Evolutionary conservation across 352 stramenopile genomes (phyloP), one percentile per base, ranked within the genome.

Genomic region (Elongisporangium anandrum): DNA sequence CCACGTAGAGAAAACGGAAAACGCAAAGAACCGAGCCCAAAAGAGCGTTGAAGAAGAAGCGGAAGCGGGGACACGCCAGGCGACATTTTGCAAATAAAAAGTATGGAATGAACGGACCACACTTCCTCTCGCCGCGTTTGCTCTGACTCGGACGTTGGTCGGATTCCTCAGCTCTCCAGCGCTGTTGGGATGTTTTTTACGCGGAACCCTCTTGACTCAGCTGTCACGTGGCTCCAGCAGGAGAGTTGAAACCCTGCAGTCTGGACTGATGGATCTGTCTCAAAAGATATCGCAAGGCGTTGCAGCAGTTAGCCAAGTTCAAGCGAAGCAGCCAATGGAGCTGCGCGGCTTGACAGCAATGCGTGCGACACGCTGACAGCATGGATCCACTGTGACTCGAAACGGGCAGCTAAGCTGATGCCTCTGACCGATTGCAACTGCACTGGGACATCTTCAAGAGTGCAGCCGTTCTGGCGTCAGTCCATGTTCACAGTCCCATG

Each of bases 361-460:
- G 29, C 13, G 29, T 41, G 29, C 29, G 29, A 41, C 29, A 41
- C 29, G 29, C 29, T 41, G 29, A 41, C 29, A 41, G 29, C 29
- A 41, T 41, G 29, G 29, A 41, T 41, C 13, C 29, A 55, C 50
- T 38, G 26, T 39, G 19, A 39, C 50, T n/a, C 29, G 50, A 55
- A 55, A 29, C 23, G 19, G 50, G 5, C 29, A 8, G 29, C 9
- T 41, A 41, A 41, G 29, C 29, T 41, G 29, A 41, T 41, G 29
- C 4, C 9, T 41, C 29, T 41, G 29, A 41, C 29, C 13, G 29
- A 41, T 41, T 41, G 29, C 29, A 41, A 41, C 29, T 41, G 29
- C 29, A 41, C 9, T 41, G 29, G 9, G 29, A 41, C 29, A 41
- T 8, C 29, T 41, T 4, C 29, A 41, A 41, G 13, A 41, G 9